Base-by-base conservation (phyloP, 495 filamentous ascomycete genomes). In the Penicillium flavigenum region DNA sequence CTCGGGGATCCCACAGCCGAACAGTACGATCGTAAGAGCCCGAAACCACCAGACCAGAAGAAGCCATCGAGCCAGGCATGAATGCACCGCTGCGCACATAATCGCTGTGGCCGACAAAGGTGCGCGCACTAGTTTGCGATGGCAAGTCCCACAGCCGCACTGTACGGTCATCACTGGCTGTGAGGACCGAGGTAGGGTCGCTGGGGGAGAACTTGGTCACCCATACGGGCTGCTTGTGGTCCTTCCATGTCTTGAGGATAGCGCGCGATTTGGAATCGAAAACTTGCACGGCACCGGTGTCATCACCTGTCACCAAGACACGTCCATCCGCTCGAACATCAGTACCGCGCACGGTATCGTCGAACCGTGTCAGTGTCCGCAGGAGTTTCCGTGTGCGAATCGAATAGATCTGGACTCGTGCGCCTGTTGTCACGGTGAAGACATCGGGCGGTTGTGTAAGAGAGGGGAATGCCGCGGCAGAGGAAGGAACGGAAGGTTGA, bases 181-280 rank as follows among this genome's bases (percentile, higher is more conserved):
- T 91, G 81, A 97, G 85, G 26, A 97, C 72, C 2, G 83, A 83
- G 0, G 94, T 99, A 31, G 95, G 81, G 32, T 94, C 90, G 48
- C 83, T 85, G 8, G 92, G 92, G 19, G 87, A 90, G 79, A 94
- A 98, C 63, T 89, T 88, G 43, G 89, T 90, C 22, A 86, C 84
- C 88, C 94, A 96, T 36, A 96, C 92, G 41, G 95, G 89, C 77
- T 96, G 92, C 74, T 93, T 92, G 73, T 98, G 94, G 44, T 93
- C 86, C 59, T 86, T 85, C 95, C 94, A 99, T 47, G 94, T 96
- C 79, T 94, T 94, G 66, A 99, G 73, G 56, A 98, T 96, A 1
- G 92, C 91, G 54, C 94, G 83, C 41, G 89, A 90, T 20, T 81
- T 84, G 51, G 94, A 83, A 63, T 99, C 95, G 67, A 98, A 99